Evolutionary conservation across 495 filamentous ascomycete genomes (phyloP), one percentile per base, ranked within the genome.

Genomic region (Penicillium subrubescens): DNA sequence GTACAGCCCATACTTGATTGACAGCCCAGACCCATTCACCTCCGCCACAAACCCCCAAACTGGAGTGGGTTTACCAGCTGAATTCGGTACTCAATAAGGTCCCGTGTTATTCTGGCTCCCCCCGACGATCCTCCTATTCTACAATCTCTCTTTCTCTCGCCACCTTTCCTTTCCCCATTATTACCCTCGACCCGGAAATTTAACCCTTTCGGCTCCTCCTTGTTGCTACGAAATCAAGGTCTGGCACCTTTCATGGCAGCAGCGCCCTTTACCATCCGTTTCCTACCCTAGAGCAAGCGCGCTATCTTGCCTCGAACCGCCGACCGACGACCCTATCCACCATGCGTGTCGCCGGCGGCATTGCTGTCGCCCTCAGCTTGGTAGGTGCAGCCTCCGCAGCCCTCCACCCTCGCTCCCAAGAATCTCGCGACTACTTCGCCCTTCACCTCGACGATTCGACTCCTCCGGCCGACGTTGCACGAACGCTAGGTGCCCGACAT

Each of bases 391-490:
- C 77, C 62, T 70, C 79, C 63, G 77, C 81, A 31, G 31, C 51
- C 68, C 71, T 83, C 74, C 78, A 78, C 72, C 72, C 77, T 75
- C 77, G 88, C 29, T 81, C 91, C 67, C 89, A 89, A 75, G 86
- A 89, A 12, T 83, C 87, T 7, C 89, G 89, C 77, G 92, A 97
- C 71, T 97, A 94, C 77, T 96, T 97, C 74, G 93, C 94, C 54
- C 82, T 97, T 55, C 91, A 96, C 64, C 87, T 97, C 63, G 87
- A 87, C 48, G 78, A 84, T 15, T 77, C 83, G 46, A 81, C 82
- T 25, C 82, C 86, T 4, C 95, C 96, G 27, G 75, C 83, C 34
- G 79, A 90, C n/a, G 80, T 98, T 58, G 92, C 95, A 15, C 77
- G 82, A 19, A 80, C 84, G 19, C 79, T 99, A 33, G 92, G 91